phyloP scores from a whole-genome alignment of 495 filamentous ascomycete genomes.

The Lasiosphaeria miniovina region DNA sequence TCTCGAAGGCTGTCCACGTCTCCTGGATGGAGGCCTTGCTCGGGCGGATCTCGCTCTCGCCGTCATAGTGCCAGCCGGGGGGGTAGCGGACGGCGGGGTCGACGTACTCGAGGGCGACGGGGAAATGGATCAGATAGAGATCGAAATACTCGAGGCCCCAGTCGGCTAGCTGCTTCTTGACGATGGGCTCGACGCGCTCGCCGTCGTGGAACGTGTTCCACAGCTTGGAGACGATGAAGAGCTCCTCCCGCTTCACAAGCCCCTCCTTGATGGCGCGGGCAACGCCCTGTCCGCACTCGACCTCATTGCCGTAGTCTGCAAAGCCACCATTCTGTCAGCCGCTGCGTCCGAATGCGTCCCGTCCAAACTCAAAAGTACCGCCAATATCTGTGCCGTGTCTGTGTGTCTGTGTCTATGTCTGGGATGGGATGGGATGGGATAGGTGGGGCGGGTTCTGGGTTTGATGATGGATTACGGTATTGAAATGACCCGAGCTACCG shows the following conservation, averaged over 20 bases:
- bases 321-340: slow-evolving; percentile 20
- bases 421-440: too few species aligned
- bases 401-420: neutral
- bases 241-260: slow-evolving; percentile 78
- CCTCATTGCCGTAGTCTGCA: slow-evolving; percentile 85
- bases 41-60: slow-evolving; percentile 50
- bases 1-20: slow-evolving; percentile 89
- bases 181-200: slow-evolving; percentile 69
- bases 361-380: too few species aligned
- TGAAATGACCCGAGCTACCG: slow-evolving; percentile 15
- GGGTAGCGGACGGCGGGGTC: slow-evolving; percentile 75
- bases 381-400: slow-evolving; percentile 4
- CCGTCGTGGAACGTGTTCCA: slow-evolving; percentile 87
- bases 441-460: too few species aligned
- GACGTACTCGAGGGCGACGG: slow-evolving; percentile 74
- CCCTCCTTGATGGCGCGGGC: slow-evolving; percentile 83
- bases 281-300: slow-evolving; percentile 79
- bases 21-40: slow-evolving; percentile 73
- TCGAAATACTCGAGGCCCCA: slow-evolving; percentile 87
- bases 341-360: neutral
- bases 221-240: slow-evolving; percentile 90
- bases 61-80: slow-evolving; percentile 70
- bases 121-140: slow-evolving; percentile 81
- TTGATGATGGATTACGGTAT: slow-evolving; percentile 7
- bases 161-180: slow-evolving; percentile 69